Percentiles rank a stretch among this genome's conserved stretches.
Conservation (phyloP, 2,329 filamentous ascomycete species). For the Westerdykella sp. region DNA sequence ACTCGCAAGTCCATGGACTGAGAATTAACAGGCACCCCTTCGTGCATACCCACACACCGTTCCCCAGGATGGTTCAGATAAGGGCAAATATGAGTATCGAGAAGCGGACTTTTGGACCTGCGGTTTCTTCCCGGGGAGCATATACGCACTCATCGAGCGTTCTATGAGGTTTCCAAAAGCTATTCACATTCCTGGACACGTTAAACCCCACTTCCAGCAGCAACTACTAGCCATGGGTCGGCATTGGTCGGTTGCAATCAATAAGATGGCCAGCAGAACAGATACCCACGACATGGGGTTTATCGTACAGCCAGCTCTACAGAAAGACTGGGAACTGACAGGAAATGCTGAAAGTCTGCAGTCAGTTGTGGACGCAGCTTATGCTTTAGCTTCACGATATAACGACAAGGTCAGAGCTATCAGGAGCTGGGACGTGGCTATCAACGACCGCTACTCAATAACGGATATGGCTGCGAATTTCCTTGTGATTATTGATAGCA, state of each 20-base stretch:
- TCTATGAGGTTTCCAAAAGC: constrained; percentile 25
- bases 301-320: constrained; percentile 46
- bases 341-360: constrained; percentile 36
- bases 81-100: constrained; percentile 28
- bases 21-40: constrained; percentile 17
- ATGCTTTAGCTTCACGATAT: constrained; percentile 42
- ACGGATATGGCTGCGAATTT: constrained; percentile 34
- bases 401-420: constrained; percentile 40
- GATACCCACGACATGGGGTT: constrained; percentile 53
- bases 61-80: constrained; percentile 19
- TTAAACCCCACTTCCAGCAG: constrained; percentile 15
- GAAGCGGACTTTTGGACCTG: constrained; percentile 35
- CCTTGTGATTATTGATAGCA: constrained; percentile 41
- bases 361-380: constrained; percentile 41
- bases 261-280: constrained; percentile 34
- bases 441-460: constrained; percentile 34
- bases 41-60: constrained; percentile 30
- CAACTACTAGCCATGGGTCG: constrained; percentile 23
- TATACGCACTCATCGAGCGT: constrained; percentile 31
- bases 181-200: constrained; percentile 14
- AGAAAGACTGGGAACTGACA: constrained; percentile 45
- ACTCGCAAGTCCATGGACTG: background rate
- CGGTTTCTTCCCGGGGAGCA: constrained; percentile 32
- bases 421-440: constrained; percentile 45
- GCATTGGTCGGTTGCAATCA: constrained; percentile 29